Evolutionary conservation across 768 basidiomycete species (phyloP), one percentile per base, ranked within the genome.

Genomic region (Mycena leptocephala): DNA sequence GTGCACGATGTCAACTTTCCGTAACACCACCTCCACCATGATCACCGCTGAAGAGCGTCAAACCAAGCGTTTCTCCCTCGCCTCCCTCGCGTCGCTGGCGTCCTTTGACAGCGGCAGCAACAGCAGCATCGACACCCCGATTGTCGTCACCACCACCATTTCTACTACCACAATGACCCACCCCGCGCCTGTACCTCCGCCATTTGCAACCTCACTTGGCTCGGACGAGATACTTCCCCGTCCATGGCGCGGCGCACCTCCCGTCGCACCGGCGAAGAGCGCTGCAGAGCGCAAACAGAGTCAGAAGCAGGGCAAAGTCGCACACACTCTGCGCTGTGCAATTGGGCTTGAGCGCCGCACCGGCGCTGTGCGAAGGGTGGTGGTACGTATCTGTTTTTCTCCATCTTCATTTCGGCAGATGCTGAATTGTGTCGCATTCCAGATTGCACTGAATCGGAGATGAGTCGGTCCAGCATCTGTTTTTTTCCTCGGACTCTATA

Each of bases 311-410:
- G 2, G n/a, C 5, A 5, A 26, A 14, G 5, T n/a, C n/a, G n/a
- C n/a, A n/a, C n/a, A n/a, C n/a, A n/a, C n/a, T n/a, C 35, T 67
- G 10, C n/a, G 41, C 16, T 20, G 72, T n/a, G 41, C 43, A n/a
- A 20, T 67, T n/a, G 30, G 65, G 6, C 65, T 67, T 5, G 20
- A 56, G 13, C 26, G 53, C 32, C 41, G 24, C 66, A 20, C 64
- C 72, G 26, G 72, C 72, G 26, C 64, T 73, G 1, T 73, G 72
- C 46, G 55, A 66, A 7, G 72, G 55, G 18, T 75, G 68, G 67
- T 67, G 41, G 41, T 64, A 20, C 9, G 62, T 64, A 30, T 14
- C 9, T 30, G 1, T 26, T 16, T 16, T 41, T n/a, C n/a, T n/a
- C n/a, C n/a, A n/a, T n/a, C n/a, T 41, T 53, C 11, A 48, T n/a